Evolutionary conservation across 495 filamentous ascomycete genomes (phyloP), one percentile per base, ranked within the genome.

Genomic region (Aspergillus baeticus): DNA sequence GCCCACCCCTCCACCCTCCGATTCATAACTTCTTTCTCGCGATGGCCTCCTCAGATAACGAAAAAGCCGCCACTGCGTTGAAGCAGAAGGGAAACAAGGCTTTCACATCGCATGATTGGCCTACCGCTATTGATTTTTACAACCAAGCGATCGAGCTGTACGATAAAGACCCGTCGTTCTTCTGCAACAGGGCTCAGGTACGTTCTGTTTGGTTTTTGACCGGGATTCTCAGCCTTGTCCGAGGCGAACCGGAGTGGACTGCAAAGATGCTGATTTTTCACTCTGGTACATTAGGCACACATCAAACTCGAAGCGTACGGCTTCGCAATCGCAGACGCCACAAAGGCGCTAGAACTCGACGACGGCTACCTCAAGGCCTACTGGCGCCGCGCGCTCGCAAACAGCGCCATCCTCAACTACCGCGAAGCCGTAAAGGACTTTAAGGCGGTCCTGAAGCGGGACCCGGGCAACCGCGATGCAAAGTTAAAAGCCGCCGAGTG

Each of bases 61-160:
- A 8, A 29, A 86, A 91, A 56, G 81, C 86, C 68, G 92, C 93
- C 47, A 80, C 83, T 56, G 87, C 85, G 62, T 76, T 95, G 57
- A 99, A 99, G 80, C 84, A 91, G 72, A 84, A 96, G 69, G 94
- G 94, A 55, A 99, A 99, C 75, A 87, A 91, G 65, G 92, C 91
- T 37, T 96, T 98, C 72, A 85, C 86, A 20, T 72, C 82, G 17
- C 91, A 96, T 65, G 87, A 98, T 72, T 99, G 94, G 93, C 78
- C 81, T 23, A 79, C 78, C 20, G 94, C 94, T 2, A 80, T 96
- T 33, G 87, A 93, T 20, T 87, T 86, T 60, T 99, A 99, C 72
- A 87, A 84, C 48, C 83, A 93, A 72, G 94, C 94, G 33, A 98
- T 99, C 62, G 89, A 90, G 55, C 72, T 87, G 61, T 88, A 96